Conservation (phyloP, 805 yeast genomes). For the Metschnikowia matae region DNA sequence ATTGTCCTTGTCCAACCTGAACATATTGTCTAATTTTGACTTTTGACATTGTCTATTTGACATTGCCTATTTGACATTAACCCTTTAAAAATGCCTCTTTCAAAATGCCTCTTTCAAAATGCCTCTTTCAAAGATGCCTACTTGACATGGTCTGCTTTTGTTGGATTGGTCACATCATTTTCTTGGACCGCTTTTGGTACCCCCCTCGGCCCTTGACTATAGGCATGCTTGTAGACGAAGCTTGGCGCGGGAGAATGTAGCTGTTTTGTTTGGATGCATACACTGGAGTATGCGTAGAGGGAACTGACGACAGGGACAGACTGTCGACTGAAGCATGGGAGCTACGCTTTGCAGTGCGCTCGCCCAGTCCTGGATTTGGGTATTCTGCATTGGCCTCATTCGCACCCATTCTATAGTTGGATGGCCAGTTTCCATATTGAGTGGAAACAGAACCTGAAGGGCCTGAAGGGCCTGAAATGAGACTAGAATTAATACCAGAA, state of each 20-base stretch:
- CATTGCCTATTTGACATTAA: too few relatives aligned
- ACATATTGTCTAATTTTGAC: too few relatives aligned
- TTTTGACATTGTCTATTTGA: too few relatives aligned
- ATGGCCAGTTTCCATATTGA: not conserved
- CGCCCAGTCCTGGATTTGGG: not conserved
- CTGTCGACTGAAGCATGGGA: constrained; percentile 5
- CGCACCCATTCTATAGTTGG: not conserved
- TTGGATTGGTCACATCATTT: constrained; percentile 25
- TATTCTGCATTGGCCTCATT: not conserved
- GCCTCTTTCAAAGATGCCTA: too few relatives aligned
- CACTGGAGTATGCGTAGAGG: not conserved
- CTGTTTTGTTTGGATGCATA: not conserved
- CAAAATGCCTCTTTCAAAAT: too few relatives aligned
- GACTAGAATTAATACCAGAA: too few relatives aligned
- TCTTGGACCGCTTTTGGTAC: constrained; percentile 39
- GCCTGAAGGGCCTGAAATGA: too few relatives aligned
- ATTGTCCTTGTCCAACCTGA: too few relatives aligned
- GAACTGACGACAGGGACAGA: constrained; percentile 4
- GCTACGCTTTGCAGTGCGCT: not conserved
- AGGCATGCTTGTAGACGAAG: constrained; percentile 18
- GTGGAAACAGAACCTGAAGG: too few relatives aligned
- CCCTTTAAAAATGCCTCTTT: too few relatives aligned
- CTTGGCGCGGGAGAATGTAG: constrained; percentile 2
- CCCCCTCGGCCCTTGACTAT: constrained; percentile 43
- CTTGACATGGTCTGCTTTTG: too few relatives aligned